A percentile compares a stretch with the other conserved stretches of the same genome.
Evolutionary conservation across 106 monocot species (phyloP).

Genomic region (Agapanthus africanus): DNA sequence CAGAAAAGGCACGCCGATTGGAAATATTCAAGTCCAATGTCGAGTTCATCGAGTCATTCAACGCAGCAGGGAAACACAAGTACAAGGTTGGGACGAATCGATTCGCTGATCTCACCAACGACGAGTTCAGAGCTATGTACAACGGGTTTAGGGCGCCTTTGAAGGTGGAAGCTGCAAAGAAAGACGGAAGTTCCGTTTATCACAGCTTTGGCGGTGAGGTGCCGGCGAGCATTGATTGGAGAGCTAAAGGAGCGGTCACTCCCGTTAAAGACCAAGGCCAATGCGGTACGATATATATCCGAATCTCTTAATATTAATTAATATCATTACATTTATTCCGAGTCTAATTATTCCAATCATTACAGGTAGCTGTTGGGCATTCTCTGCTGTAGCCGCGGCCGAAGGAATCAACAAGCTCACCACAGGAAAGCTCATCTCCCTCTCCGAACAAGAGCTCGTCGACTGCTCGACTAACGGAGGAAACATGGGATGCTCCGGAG

Average conservation of each 20-base stretch:
- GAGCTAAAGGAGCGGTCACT: slow-evolving; percentile 11
- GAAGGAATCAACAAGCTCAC: too few species aligned
- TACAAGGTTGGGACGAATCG: slow-evolving; percentile 6
- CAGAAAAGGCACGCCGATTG: neutral
- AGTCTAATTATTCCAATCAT: too few species aligned
- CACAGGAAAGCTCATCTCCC: too few species aligned
- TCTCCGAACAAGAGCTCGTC: too few species aligned
- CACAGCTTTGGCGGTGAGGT: neutral
- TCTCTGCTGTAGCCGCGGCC: too few species aligned
- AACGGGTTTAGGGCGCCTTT: neutral
- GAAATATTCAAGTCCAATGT: slow-evolving; percentile 6
- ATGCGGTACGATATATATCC: too few species aligned
- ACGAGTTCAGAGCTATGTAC: slow-evolving; percentile 4
- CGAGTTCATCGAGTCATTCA: slow-evolving; percentile 8
- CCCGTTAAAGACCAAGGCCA: slow-evolving; percentile 11
- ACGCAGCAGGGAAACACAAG: slow-evolving; percentile 3
- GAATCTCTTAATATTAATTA: too few species aligned
- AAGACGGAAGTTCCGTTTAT: neutral
- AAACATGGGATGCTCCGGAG: too few species aligned
- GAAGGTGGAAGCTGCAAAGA: too few species aligned
- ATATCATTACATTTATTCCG: too few species aligned
- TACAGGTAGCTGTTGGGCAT: too few species aligned
- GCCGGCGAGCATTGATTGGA: slow-evolving; percentile 1
- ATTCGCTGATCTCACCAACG: slow-evolving; percentile 7
- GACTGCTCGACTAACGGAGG: too few species aligned